Conservation (phyloP, 192 early-diverging fungal genomes). For the Coemansia sp. region DNA sequence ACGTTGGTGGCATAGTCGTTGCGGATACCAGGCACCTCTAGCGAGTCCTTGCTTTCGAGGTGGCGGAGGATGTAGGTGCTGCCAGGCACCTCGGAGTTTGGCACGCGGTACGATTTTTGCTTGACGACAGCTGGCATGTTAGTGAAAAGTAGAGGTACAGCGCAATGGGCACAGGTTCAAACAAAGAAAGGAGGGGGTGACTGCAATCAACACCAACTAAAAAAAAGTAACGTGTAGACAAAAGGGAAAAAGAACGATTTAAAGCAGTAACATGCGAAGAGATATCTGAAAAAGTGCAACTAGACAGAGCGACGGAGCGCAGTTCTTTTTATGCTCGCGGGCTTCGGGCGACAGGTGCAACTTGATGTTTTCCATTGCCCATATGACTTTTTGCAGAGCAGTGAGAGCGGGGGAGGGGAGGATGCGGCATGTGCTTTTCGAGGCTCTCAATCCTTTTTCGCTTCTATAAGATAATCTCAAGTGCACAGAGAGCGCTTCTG, state of each 20-base stretch:
- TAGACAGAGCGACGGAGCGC: not conserved
- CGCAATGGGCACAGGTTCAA: no score
- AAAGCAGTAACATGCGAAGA: constrained; percentile 1
- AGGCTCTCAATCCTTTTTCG: not conserved
- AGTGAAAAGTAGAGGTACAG: not conserved
- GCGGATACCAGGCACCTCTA: constrained; percentile 15
- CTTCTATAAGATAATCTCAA: not conserved
- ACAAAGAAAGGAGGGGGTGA: not conserved
- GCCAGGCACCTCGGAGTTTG: constrained; percentile 46
- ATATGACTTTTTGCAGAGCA: not conserved
- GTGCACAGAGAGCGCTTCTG: not conserved
- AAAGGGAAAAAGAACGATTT: not conserved
- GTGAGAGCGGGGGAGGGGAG: not conserved
- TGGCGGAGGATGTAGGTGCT: constrained; percentile 48
- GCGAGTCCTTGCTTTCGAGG: constrained; percentile 36
- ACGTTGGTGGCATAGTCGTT: constrained; percentile 38
- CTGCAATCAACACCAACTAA: not conserved
- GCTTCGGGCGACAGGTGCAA: not conserved
- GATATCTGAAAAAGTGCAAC: not conserved
- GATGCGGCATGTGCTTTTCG: not conserved
- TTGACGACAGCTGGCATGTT: constrained; percentile 16
- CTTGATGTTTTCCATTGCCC: not conserved
- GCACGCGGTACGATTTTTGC: constrained; percentile 50
- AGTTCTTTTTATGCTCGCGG: not conserved
- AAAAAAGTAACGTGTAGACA: no score